Conservation (phyloP, 805 yeast genomes). For the Starmerella bombi region DNA sequence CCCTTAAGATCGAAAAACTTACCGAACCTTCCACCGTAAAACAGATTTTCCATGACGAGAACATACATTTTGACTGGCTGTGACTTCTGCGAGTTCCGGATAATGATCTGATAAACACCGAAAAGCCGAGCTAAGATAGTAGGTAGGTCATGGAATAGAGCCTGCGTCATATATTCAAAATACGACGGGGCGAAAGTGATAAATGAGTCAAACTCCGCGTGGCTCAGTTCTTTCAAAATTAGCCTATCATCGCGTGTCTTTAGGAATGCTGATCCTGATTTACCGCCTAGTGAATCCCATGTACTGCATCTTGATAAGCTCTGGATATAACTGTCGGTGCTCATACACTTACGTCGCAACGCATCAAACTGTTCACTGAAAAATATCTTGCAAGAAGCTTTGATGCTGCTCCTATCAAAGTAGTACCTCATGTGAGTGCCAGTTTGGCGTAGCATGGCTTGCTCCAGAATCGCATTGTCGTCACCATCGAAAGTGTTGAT, state of each 20-base stretch:
- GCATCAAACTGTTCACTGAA: conserved; percentile 97
- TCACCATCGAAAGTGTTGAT: background rate
- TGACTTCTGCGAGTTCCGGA: conserved; percentile 63
- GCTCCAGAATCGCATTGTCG: conserved; percentile 36
- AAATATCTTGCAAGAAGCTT: conserved; percentile 81
- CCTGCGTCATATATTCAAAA: conserved; percentile 91
- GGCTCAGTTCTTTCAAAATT: conserved; percentile 77
- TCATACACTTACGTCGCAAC: conserved; percentile 69
- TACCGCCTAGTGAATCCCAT: conserved; percentile 95
- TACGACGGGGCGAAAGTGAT: conserved; percentile 92
- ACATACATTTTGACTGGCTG: conserved; percentile 69
- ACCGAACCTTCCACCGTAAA: conserved; percentile 66
- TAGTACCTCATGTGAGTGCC: conserved; percentile 89
- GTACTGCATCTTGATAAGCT: conserved; percentile 85
- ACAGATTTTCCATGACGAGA: conserved; percentile 88
- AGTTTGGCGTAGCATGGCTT: conserved; percentile 61
- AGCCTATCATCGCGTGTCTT: conserved; percentile 85
- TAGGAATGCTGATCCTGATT: conserved; percentile 86
- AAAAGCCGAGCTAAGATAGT: conserved; percentile 88
- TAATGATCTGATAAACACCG: conserved; percentile 90
- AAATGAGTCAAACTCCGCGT: conserved; percentile 82
- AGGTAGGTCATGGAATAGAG: conserved; percentile 85
- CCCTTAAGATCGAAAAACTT: conserved; percentile 93
- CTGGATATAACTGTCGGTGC: conserved; percentile 62
- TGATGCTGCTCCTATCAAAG: conserved; percentile 71